These are phyloP conservation scores for Penicillium verrucosum DNA, from an alignment of 2,329 filamentous ascomycete genomes.

Conservation along the genomic window DNA sequence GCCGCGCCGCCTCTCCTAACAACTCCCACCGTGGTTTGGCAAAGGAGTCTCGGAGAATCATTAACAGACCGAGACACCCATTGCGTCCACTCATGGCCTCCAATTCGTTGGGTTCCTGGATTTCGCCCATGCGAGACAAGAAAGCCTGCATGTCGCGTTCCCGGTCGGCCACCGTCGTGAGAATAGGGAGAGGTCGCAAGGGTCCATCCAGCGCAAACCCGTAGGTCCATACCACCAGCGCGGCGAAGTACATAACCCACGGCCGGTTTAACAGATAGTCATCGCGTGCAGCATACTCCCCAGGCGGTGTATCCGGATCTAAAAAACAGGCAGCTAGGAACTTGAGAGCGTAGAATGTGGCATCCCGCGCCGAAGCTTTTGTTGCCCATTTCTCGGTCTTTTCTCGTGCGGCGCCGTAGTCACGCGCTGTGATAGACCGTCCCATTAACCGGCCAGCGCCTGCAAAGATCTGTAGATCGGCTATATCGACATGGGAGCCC, in stretches of 20 bases:
- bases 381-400: conserved; percentile 85
- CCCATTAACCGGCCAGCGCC: conserved; percentile 81
- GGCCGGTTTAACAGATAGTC: conserved; percentile 87
- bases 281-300: conserved; percentile 74
- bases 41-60: conserved; percentile 80
- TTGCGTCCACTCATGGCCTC: conserved; percentile 73
- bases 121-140: conserved; percentile 67
- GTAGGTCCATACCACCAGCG: conserved; percentile 91
- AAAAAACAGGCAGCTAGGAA: conserved; percentile 79
- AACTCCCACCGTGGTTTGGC: conserved; percentile 84
- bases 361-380: conserved; percentile 81
- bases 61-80: conserved; percentile 73
- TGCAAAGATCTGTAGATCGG: conserved; percentile 96
- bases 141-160: conserved; percentile 76
- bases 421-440: conserved; percentile 75
- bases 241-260: conserved; percentile 93
- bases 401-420: conserved; percentile 73
- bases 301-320: conserved; percentile 36
- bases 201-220: conserved; percentile 86
- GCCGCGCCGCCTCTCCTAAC: conserved; percentile 76
- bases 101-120: conserved; percentile 73
- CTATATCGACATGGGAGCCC: conserved; percentile 95
- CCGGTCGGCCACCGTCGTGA: conserved; percentile 62
- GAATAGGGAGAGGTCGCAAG: conserved; percentile 51
- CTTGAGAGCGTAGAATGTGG: conserved; percentile 85